Base-by-base conservation (phyloP, 352 stramenopile species). In the Pilasporangium apinafurcum region DNA sequence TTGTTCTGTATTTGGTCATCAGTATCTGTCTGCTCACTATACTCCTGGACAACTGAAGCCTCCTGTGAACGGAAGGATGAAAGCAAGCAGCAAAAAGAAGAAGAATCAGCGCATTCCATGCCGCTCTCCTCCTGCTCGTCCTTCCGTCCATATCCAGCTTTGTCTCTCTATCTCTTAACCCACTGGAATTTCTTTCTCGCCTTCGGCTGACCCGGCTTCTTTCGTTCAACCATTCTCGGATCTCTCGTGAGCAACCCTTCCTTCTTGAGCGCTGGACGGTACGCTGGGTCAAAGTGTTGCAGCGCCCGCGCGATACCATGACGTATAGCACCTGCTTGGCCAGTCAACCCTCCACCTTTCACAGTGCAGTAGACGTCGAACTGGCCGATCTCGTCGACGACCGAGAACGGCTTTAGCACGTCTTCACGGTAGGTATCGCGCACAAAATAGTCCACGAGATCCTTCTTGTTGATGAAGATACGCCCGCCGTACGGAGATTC, bases 151-250 rank as follows among this genome's bases (percentile, higher is more conserved):
- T n/a, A n/a, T n/a, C n/a, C n/a, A n/a, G n/a, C n/a, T n/a, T n/a
- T n/a, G 12, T 25, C 34, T 53, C 57, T 82, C 68, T 96, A 99
- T 90, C 95, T 94, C 76, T 98, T 98, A 59, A 98, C 92, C 96
- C 96, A 99, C 75, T 98, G 95, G 62, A 95, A 96, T 62, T 92
- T 90, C 84, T 98, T 98, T 54, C 96, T 85, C 5, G 96, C 95
- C 76, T 99, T 99, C 26, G 85, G 70, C 57, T 92, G 87, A 51
- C 96, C 96, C 27, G 93, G 47, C 67, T 98, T 98, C 79, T 99
- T 99, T 48, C 91, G 73, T 75, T 99, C 95, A 38, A 98, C 95
- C 71, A 94, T 96, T 63, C 96, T 68, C 53, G 93, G 71, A 81
- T 99, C 96, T 61, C 95, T 75, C 53, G 80, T 98, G 27, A 99